These are phyloP conservation scores for Globisporangium heterothallicum DNA, from an alignment of 352 stramenopile genomes.

Conservation along the genomic window DNA sequence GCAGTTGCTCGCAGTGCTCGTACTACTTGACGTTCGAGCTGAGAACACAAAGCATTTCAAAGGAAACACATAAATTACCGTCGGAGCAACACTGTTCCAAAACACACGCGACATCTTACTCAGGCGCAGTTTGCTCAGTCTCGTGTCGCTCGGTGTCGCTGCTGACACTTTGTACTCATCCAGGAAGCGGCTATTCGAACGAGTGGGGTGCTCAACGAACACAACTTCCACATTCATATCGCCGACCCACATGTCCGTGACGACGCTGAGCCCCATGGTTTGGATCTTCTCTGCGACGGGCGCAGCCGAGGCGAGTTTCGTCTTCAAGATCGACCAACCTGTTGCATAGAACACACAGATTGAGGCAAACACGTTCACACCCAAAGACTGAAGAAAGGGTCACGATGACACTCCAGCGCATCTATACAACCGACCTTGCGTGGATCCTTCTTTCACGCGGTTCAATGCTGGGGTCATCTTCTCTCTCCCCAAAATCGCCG, in stretches of 20 bases:
- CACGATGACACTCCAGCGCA: too few relatives aligned
- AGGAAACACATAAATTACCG: too few relatives aligned
- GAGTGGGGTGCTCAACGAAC: constrained; percentile 38
- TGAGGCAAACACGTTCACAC: too few relatives aligned
- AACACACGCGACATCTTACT: constrained; percentile 18
- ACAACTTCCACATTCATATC: constrained; percentile 53
- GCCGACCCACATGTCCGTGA: constrained; percentile 59
- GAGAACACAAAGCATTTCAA: background rate
- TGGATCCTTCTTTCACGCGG: constrained; percentile 67
- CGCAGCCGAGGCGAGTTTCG: constrained; percentile 57
- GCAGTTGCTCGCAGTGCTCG: constrained; percentile 11
- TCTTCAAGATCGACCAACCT: constrained; percentile 78
- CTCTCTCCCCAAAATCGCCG: constrained; percentile 37
- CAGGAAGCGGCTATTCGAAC: constrained; percentile 48
- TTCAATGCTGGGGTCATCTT: constrained; percentile 44
- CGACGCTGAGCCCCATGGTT: constrained; percentile 62
- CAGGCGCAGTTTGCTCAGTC: constrained; percentile 31
- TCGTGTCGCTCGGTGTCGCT: constrained; percentile 19
- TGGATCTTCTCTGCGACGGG: constrained; percentile 74
- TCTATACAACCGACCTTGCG: constrained; percentile 25
- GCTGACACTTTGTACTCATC: constrained; percentile 41
- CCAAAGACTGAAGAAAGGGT: too few relatives aligned
- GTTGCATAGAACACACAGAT: background rate
- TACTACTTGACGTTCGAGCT: constrained; percentile 18
- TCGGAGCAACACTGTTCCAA: background rate